Base-by-base conservation (phyloP, 2,329 filamentous ascomycete genomes). In the Elsinoe arachidis region DNA sequence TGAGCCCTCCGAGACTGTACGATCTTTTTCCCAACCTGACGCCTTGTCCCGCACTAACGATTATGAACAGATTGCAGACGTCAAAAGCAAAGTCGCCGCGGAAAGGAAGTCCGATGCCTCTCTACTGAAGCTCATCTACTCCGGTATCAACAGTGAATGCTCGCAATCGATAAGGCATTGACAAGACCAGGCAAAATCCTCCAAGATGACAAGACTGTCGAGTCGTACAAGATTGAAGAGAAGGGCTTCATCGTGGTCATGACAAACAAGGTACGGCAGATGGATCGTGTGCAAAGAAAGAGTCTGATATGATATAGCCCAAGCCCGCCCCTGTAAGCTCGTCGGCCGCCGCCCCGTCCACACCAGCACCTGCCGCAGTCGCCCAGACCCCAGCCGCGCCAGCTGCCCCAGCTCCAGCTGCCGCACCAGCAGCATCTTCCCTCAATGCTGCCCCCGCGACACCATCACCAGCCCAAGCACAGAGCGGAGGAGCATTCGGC, bases 201-300 rank as follows among this genome's bases (percentile, higher is more conserved):
- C 63, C 92, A 96, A 75, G 92, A 99, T 86, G 90, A 90, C 61
- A 93, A 96, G 70, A 96, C 91, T 2, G 88, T 99, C 66, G 90
- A 90, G 73, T 91, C 88, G 39, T 97, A 97, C 79, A 96, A 90
- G 76, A 97, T 99, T 62, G 92, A 99, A 75, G 93, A 97, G 81
- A 99, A 97, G 80, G 93, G 93, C 37, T 99, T 97, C 72, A 90
- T 99, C 67, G 93, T 99, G 60, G 99, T 93, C 78, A 96, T 99
- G 85, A 86, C 95, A 67, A 90, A 89, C 71, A 97, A 97, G 88
- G 91, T 95, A 56, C 41, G 63, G 46, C 14, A 17, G n/a, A 33
- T 10, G 12, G 2, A 37, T 14, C n/a, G 4, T 23, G 2, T 2
- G 7, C 5, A 2, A 19, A n/a, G 34, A 41, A n/a, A 51, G 19